Percentiles rank a stretch among this genome's conserved stretches.
These are phyloP conservation scores for Colletotrichum coccodes DNA, from an alignment of 2,329 filamentous ascomycete genomes.

Conservation along the genomic window DNA sequence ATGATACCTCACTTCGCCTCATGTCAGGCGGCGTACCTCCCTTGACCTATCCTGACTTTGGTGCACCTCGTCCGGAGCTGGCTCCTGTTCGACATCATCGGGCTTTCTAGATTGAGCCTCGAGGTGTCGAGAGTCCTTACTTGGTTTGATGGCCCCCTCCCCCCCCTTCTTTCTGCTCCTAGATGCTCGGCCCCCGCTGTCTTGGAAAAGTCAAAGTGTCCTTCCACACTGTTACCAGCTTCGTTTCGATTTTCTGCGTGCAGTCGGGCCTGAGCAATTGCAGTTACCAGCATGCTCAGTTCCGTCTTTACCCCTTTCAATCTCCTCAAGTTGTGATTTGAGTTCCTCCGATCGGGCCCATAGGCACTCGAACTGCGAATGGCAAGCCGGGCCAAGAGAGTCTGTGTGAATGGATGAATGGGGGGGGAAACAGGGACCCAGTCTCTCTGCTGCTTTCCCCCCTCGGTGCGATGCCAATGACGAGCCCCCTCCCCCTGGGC, in stretches of 20 bases:
- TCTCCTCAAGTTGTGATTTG: slow-evolving; percentile 14
- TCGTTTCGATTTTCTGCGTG: slow-evolving; percentile 24
- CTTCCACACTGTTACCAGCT: slow-evolving; percentile 25
- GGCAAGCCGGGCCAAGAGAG: slow-evolving; percentile 1
- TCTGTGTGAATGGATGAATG: neutral
- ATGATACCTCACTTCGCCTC: neutral
- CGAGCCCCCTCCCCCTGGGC: slow-evolving; percentile 28
- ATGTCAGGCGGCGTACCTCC: neutral
- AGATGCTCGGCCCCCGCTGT: neutral
- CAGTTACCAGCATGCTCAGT: neutral
- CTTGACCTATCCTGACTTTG: neutral
- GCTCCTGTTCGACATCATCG: neutral
- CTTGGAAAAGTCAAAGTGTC: slow-evolving; percentile 8
- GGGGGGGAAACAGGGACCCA: slow-evolving; percentile 1
- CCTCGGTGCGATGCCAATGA: slow-evolving; percentile 19
- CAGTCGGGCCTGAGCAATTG: neutral
- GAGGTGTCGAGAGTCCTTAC: neutral
- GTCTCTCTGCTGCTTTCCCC: neutral
- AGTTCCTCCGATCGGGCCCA: slow-evolving; percentile 22
- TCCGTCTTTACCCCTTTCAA: neutral
- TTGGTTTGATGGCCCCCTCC: neutral
- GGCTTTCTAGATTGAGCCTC: neutral
- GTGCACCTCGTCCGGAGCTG: neutral
- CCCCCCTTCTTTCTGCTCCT: neutral
- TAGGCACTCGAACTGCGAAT: neutral